Evolutionary conservation across 495 filamentous ascomycete species (phyloP).

Genomic region (Pseudoneurospora amorphoporcata): DNA sequence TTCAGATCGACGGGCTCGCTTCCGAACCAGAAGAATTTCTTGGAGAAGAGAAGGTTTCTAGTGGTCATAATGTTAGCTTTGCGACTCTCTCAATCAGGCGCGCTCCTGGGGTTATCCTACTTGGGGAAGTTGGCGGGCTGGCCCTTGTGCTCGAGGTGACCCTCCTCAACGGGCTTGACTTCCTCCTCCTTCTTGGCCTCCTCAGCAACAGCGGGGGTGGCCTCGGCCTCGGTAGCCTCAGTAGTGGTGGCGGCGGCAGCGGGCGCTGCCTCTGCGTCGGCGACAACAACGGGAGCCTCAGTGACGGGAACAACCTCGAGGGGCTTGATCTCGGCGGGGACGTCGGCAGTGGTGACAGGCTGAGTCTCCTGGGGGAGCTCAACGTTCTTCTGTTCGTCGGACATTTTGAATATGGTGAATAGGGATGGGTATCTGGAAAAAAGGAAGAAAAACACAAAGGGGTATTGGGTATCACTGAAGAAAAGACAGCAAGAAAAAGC

Average conservation of each 20-base stretch:
- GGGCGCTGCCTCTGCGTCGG: slow-evolving; percentile 26
- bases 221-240: slow-evolving; percentile 38
- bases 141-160: slow-evolving; percentile 75
- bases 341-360: slow-evolving; percentile 27
- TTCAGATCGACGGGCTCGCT: slow-evolving; percentile 69
- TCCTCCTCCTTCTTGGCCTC: slow-evolving; percentile 45
- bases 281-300: slow-evolving; percentile 15
- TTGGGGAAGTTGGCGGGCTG: slow-evolving; percentile 71
- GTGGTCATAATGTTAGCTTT: slow-evolving; percentile 11
- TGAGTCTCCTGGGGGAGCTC: slow-evolving; percentile 33
- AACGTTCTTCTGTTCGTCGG: slow-evolving; percentile 38
- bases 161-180: slow-evolving; percentile 60
- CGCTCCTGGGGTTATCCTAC: slow-evolving; percentile 44
- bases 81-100: not conserved
- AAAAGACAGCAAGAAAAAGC: slow-evolving; percentile 29
- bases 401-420: slow-evolving; percentile 28
- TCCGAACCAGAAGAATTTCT: slow-evolving; percentile 80
- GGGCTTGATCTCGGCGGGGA: slow-evolving; percentile 32
- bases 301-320: slow-evolving; percentile 32
- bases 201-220: slow-evolving; percentile 27
- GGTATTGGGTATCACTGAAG: slow-evolving; percentile 43
- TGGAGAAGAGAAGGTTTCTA: slow-evolving; percentile 39
- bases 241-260: slow-evolving; percentile 41
- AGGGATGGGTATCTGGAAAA: slow-evolving; percentile 29
- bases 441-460: slow-evolving; percentile 29